A percentile compares a stretch with the other conserved stretches of the same genome.
Evolutionary conservation across 116 monocot species (phyloP).

Genomic region (Iris pallida): DNA sequence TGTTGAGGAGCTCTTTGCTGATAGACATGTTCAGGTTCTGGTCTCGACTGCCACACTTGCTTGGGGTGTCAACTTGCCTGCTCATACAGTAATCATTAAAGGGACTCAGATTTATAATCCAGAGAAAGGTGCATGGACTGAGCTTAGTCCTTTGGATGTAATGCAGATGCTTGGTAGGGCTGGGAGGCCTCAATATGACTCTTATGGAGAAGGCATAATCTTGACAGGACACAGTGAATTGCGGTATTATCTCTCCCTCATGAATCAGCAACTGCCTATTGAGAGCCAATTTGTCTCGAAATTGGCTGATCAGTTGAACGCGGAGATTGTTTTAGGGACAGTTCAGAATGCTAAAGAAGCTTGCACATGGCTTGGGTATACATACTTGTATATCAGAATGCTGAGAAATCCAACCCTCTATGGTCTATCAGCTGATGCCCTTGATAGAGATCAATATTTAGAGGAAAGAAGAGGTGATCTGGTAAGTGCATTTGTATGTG

Average conservation of each 20-base stretch:
- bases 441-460: constrained; percentile 68
- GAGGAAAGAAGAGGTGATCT: constrained; percentile 96
- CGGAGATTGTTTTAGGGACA: constrained; percentile 95
- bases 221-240: constrained; percentile 85
- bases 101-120: constrained; percentile 95
- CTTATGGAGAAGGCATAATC: constrained; percentile 96
- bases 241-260: constrained; percentile 90
- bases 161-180: constrained; percentile 99
- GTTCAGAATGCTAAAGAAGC: constrained; percentile 96
- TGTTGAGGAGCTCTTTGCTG: constrained; percentile 88
- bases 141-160: constrained; percentile 88
- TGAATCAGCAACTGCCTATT: constrained; percentile 98
- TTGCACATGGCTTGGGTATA: constrained; percentile 90
- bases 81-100: constrained; percentile 92
- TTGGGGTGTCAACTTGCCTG: constrained; percentile 95
- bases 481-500: constrained; percentile 27
- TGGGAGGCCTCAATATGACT: constrained; percentile 88
- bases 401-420: constrained; percentile 84
- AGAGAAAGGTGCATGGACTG: constrained; percentile 94
- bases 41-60: constrained; percentile 93
- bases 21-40: constrained; percentile 84
- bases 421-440: constrained; percentile 70
- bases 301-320: constrained; percentile 94
- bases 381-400: constrained; percentile 90
- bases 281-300: constrained; percentile 94